A percentile compares a stretch with the other conserved stretches of the same genome.
Conservation (phyloP, 176 grass and related monocot genomes). For the Raddia distichophylla region DNA sequence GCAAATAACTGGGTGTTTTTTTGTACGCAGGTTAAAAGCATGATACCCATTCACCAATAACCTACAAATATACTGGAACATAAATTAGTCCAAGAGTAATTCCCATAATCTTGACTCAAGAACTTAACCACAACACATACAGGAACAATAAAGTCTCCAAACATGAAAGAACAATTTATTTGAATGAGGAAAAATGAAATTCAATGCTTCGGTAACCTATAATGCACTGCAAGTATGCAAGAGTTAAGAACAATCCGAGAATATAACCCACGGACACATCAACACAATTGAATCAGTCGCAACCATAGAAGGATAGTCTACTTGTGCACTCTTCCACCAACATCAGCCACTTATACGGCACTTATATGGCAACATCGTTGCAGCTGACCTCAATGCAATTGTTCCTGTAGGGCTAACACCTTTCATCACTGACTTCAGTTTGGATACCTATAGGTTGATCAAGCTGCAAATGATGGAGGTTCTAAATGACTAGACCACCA, state of each 20-base stretch:
- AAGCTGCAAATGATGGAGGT: neutral
- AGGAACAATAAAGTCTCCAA: neutral
- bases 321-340: neutral
- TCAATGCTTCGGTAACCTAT: neutral
- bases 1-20: neutral
- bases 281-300: neutral
- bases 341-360: neutral
- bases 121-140: neutral
- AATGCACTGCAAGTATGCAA: neutral
- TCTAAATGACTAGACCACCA: neutral
- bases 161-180: neutral
- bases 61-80: neutral
- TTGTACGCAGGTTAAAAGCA: neutral
- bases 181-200: neutral
- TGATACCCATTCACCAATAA: slow-evolving; percentile 9
- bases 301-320: neutral
- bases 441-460: neutral
- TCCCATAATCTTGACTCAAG: neutral
- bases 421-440: neutral
- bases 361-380: neutral
- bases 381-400: neutral
- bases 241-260: neutral
- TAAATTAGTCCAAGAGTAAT: neutral
- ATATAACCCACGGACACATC: neutral
- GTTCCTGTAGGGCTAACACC: neutral